Evolutionary conservation across 306 rosid genomes (phyloP), one percentile per base, ranked within the genome.

Genomic region (Castanopsis chinensis): DNA sequence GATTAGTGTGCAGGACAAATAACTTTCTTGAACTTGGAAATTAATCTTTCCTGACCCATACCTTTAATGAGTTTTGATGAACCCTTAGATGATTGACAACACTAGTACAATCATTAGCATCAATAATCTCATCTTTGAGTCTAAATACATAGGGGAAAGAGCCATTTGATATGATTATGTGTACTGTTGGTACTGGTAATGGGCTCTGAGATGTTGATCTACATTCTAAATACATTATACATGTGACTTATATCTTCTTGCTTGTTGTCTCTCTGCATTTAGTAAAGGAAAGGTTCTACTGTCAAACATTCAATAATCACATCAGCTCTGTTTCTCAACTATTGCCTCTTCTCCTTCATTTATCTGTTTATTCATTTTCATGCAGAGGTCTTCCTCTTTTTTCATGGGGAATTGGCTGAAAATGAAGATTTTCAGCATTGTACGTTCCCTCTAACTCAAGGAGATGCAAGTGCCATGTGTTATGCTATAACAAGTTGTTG

Each of bases 331-430:
- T n/a, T 25, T 59, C 23, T 17, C 70, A 30, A 20, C 59, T 21
- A 59, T 43, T 4, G 58, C 19, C 18, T 28, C 69, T 35, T 56
- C 28, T 3, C 28, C 59, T 27, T 69, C 25, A n/a, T 70, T 14
- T 71, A 57, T n/a, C n/a, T n/a, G n/a, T 49, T 25, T 17, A 8
- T 54, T 65, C 60, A 73, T 78, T 57, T 76, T 79, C 37, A 5
- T 74, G 81, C 91, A 89, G 92, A 81, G 77, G 25, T 53, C 73
- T 65, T 80, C 19, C 69, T 57, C 45, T 33, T 27, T 75, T 76
- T 79, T 25, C 68, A 56, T 59, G 84, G 54, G 55, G 74, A 73
- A 76, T 57, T 82, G 58, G 83, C 75, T 57, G 85, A 72, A 72
- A 68, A 65, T 72, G 77, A 77, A 77, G 83, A 76, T 59, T 77